A percentile compares a stretch with the other conserved stretches of the same genome.
These are phyloP conservation scores for Sarocladiaceae sp. DNA, from an alignment of 2,329 filamentous ascomycete species.

Conservation along the genomic window DNA sequence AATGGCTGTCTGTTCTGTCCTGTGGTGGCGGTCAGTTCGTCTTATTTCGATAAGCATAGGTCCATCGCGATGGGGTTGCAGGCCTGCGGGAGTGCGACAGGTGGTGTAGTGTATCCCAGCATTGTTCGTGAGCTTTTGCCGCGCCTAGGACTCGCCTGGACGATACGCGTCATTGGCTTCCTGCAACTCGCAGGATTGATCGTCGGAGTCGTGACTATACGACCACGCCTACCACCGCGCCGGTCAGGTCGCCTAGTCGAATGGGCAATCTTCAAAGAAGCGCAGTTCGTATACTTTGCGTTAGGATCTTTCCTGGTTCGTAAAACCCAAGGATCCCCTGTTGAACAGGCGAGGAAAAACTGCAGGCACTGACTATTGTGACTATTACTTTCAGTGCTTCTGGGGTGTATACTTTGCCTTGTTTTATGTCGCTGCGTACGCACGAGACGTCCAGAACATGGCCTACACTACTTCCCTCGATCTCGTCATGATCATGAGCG, in stretches of 20 bases:
- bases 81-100: constrained; percentile 55
- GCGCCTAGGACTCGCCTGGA: constrained; percentile 40
- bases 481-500: constrained; percentile 59
- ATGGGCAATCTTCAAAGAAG: constrained; percentile 39
- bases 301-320: constrained; percentile 27
- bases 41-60: constrained; percentile 57
- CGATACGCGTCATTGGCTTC: constrained; percentile 56
- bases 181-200: constrained; percentile 43
- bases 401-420: constrained; percentile 20
- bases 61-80: constrained; percentile 59
- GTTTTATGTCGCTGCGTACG: constrained; percentile 39
- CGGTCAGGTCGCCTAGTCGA: constrained; percentile 39
- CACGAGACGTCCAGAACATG: constrained; percentile 28
- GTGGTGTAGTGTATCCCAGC: constrained; percentile 53
- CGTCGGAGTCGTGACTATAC: constrained; percentile 33
- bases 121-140: constrained; percentile 24
- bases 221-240: constrained; percentile 36
- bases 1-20: constrained; percentile 63
- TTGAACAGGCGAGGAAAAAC: too few species aligned
- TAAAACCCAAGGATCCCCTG: too few species aligned
- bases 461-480: constrained; percentile 47
- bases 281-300: constrained; percentile 38
- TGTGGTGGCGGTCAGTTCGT: constrained; percentile 58
- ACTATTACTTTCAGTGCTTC: too few species aligned
- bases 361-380: too few species aligned